These are phyloP conservation scores for Gaeumannomyces sp. DNA, from an alignment of 2,329 filamentous ascomycete species.

Conservation along the genomic window DNA sequence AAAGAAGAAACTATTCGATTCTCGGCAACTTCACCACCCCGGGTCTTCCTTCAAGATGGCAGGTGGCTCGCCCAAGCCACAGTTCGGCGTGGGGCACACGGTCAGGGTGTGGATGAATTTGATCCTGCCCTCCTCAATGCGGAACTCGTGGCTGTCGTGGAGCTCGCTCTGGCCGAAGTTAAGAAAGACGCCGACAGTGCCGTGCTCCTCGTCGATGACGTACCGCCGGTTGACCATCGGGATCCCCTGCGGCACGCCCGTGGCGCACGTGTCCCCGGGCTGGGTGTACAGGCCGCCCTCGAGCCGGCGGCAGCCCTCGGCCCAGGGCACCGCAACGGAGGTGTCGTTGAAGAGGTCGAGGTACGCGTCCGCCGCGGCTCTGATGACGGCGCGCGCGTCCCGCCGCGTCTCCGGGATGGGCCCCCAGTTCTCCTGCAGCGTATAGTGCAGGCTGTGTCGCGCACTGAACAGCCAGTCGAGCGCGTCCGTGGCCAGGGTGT, in stretches of 20 bases:
- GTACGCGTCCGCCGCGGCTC: constrained; percentile 29
- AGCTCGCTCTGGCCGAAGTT: constrained; percentile 21
- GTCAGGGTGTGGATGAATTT: constrained; percentile 28
- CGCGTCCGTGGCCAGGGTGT: constrained; percentile 26
- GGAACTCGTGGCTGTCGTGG: constrained; percentile 30
- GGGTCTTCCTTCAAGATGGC: constrained; percentile 5
- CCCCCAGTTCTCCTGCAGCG: constrained; percentile 20
- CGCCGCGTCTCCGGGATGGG: constrained; percentile 22
- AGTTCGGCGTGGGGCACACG: constrained; percentile 15
- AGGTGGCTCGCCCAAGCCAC: constrained; percentile 8
- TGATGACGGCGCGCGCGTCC: constrained; percentile 22
- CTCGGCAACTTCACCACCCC: constrained; percentile 1
- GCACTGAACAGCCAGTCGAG: constrained; percentile 32
- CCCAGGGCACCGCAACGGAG: constrained; percentile 29
- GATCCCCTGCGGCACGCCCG: constrained; percentile 17
- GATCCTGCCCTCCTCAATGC: constrained; percentile 26
- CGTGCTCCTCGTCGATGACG: constrained; percentile 23
- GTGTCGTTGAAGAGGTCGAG: constrained; percentile 29
- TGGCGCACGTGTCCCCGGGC: constrained; percentile 19
- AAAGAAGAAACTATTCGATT: no score
- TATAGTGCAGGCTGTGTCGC: constrained; percentile 26
- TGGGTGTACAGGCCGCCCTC: constrained; percentile 24
- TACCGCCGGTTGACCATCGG: constrained; percentile 20
- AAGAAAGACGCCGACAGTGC: constrained; percentile 23
- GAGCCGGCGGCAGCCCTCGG: constrained; percentile 26